Percentiles rank a stretch among this genome's conserved stretches.
Conservation (phyloP, 768 basidiomycete genomes). For the Epithele typhae region DNA sequence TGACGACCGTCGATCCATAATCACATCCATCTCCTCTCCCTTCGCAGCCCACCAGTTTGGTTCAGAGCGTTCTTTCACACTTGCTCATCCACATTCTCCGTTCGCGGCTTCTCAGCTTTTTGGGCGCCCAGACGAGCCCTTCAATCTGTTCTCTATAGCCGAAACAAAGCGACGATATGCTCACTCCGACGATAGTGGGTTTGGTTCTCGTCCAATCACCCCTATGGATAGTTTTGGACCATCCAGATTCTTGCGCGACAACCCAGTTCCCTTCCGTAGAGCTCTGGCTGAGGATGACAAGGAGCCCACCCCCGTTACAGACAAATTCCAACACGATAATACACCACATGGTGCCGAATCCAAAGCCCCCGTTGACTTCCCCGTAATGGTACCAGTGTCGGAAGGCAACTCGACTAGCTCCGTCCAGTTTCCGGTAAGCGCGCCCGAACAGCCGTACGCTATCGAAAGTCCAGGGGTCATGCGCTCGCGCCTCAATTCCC, state of each 20-base stretch:
- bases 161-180: conserved; percentile 59
- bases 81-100: conserved; percentile 72
- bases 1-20: conserved; percentile 78
- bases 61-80: conserved; percentile 33
- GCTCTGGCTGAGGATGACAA: conserved; percentile 76
- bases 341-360: conserved; percentile 39
- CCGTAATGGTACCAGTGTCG: conserved; percentile 46
- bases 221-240: conserved; percentile 48
- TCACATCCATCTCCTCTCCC: conserved; percentile 63
- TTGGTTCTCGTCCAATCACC: conserved; percentile 47
- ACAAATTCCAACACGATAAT: conserved; percentile 39
- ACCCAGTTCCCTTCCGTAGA: conserved; percentile 71
- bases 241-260: conserved; percentile 28
- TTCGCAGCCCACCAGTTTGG: conserved; percentile 75
- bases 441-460: conserved; percentile 56
- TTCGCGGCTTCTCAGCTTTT: conserved; percentile 87
- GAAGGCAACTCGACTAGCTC: conserved; percentile 56
- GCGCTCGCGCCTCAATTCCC: conserved; percentile 64
- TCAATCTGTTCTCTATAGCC: conserved; percentile 78
- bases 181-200: conserved; percentile 51
- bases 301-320: conserved; percentile 41
- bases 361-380: conserved; percentile 56
- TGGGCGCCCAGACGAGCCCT: conserved; percentile 71
- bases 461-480: conserved; percentile 54
- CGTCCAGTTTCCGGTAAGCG: conserved; percentile 77